Conservation (phyloP, 2,329 filamentous ascomycete genomes). For the Bipolaris cookei region DNA sequence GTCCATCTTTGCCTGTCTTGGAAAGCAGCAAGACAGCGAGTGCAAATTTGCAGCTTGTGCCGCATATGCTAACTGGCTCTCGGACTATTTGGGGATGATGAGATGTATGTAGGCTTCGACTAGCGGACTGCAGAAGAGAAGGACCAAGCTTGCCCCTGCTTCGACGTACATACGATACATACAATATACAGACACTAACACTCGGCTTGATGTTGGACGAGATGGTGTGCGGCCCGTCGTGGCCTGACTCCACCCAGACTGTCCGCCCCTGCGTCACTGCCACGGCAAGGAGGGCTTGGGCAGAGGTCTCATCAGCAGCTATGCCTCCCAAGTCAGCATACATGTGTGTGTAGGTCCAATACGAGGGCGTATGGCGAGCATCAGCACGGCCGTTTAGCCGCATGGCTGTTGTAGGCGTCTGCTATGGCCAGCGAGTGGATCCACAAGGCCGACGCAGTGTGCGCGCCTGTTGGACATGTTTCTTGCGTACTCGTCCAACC, state of each 20-base stretch:
- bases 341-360: not conserved
- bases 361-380: not conserved
- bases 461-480: conserved; percentile 30
- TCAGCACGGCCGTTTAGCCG: conserved; percentile 8
- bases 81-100: too few relatives aligned
- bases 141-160: too few relatives aligned
- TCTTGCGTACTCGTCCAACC: conserved; percentile 25
- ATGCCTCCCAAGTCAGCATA: not conserved
- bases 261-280: too few relatives aligned
- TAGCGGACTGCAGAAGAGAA: too few relatives aligned
- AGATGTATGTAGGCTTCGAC: too few relatives aligned
- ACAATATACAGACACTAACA: too few relatives aligned
- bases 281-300: too few relatives aligned
- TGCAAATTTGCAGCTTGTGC: not conserved
- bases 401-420: conserved; percentile 9
- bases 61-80: too few relatives aligned
- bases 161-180: too few relatives aligned
- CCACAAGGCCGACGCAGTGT: not conserved
- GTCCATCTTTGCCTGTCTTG: not conserved
- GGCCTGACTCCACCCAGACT: too few relatives aligned
- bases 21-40: not conserved
- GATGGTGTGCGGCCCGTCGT: too few relatives aligned
- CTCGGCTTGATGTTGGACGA: too few relatives aligned
- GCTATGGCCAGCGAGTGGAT: conserved; percentile 12
- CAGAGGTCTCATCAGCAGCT: not conserved